phyloP scores from a whole-genome alignment of 192 early-diverging fungal species.

The Coemansia sp. region DNA sequence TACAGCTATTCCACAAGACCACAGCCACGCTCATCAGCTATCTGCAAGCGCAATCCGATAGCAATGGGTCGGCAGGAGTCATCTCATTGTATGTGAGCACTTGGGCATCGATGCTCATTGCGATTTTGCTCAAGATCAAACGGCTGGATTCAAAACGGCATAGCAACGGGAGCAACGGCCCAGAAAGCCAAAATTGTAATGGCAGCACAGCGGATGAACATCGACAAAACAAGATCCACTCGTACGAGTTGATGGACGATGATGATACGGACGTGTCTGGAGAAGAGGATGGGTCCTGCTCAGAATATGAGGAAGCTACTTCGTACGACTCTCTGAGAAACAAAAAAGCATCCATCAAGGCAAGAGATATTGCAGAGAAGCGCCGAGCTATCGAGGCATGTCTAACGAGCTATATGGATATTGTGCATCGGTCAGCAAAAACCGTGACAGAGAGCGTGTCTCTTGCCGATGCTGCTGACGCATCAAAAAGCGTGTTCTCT shows the following conservation, averaged over 20 bases:
- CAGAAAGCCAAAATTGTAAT: neutral
- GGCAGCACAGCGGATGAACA: neutral
- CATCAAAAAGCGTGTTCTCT: slow-evolving; percentile 51
- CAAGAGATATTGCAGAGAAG: slow-evolving; percentile 13
- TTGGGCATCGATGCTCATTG: slow-evolving; percentile 42
- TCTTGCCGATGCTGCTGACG: slow-evolving; percentile 25
- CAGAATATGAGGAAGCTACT: slow-evolving; percentile 1
- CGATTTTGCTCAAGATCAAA: slow-evolving; percentile 35
- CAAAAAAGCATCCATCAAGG: neutral
- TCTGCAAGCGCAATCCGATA: slow-evolving; percentile 31
- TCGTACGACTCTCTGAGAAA: neutral
- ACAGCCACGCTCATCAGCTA: slow-evolving; percentile 30
- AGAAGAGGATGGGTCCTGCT: slow-evolving; percentile 9
- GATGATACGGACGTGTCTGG: neutral
- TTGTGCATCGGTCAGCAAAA: slow-evolving; percentile 41
- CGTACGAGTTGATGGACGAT: neutral
- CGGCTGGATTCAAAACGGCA: neutral
- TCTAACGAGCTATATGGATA: slow-evolving; percentile 38
- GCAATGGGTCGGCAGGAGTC: slow-evolving; percentile 35
- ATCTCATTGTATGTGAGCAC: slow-evolving; percentile 38
- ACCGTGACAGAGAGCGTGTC: slow-evolving; percentile 20
- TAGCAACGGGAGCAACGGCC: neutral
- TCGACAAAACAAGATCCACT: too few relatives aligned
- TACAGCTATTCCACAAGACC: slow-evolving; percentile 11
- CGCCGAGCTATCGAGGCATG: slow-evolving; percentile 39